Percentiles rank a stretch among this genome's conserved stretches.
phyloP scores from a whole-genome alignment of 495 filamentous ascomycete species.

The Melanomma pulvis-pyrius region DNA sequence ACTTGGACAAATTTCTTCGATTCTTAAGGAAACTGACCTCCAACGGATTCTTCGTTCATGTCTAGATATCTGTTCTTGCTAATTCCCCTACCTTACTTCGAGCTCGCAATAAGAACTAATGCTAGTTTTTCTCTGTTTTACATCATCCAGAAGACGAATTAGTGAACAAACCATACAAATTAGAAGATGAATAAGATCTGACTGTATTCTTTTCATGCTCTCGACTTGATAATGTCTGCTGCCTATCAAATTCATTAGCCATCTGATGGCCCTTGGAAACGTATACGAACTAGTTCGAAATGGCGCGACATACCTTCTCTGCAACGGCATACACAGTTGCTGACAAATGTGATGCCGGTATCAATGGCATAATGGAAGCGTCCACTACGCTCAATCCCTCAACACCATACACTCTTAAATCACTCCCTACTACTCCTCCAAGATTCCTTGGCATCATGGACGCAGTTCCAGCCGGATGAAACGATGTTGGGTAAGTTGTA shows the following conservation, averaged over 20 bases:
- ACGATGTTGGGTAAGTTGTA: neutral
- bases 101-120: too few relatives aligned
- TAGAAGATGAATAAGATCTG: too few relatives aligned
- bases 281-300: neutral
- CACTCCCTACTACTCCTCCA: constrained; percentile 13
- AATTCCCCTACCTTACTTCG: too few relatives aligned
- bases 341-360: constrained; percentile 22
- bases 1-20: too few relatives aligned
- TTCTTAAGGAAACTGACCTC: too few relatives aligned
- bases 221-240: constrained; percentile 22
- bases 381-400: constrained; percentile 24
- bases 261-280: neutral
- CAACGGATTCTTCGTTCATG: too few relatives aligned
- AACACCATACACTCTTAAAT: constrained; percentile 25
- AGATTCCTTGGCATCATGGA: constrained; percentile 17
- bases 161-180: too few relatives aligned
- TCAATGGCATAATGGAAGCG: constrained; percentile 33
- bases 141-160: too few relatives aligned
- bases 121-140: too few relatives aligned
- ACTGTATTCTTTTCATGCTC: neutral
- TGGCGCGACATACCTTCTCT: constrained; percentile 8
- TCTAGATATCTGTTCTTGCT: too few relatives aligned
- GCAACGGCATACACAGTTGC: constrained; percentile 35
- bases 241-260: neutral
- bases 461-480: constrained; percentile 1